A percentile compares a stretch with the other conserved stretches of the same genome.
These are phyloP conservation scores for Trichoderma aggressivum DNA, from an alignment of 2,329 filamentous ascomycete genomes.

Conservation along the genomic window DNA sequence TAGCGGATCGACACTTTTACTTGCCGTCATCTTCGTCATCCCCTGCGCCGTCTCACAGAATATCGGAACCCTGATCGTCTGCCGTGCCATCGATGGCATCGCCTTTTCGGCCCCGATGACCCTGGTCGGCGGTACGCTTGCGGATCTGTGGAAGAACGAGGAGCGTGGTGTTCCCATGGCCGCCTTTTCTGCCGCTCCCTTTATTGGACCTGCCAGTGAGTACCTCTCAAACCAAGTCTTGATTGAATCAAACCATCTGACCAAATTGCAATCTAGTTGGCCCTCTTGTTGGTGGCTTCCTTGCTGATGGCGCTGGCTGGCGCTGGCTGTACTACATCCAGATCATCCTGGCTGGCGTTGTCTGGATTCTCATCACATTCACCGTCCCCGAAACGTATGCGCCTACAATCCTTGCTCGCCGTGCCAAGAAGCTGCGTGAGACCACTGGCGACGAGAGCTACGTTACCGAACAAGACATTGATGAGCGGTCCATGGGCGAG, in stretches of 20 bases:
- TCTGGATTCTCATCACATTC: conserved; percentile 76
- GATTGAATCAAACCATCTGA: background rate
- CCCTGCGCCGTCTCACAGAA: conserved; percentile 75
- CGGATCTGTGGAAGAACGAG: conserved; percentile 80
- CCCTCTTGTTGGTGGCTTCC: conserved; percentile 72
- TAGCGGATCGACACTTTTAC: conserved; percentile 57
- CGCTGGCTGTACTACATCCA: conserved; percentile 87
- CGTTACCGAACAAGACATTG: conserved; percentile 78
- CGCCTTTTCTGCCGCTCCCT: conserved; percentile 77
- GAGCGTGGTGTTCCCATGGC: conserved; percentile 86
- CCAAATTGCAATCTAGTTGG: conserved; percentile 44
- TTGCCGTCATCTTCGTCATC: conserved; percentile 76
- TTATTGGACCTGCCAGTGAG: conserved; percentile 70
- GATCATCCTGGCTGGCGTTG: conserved; percentile 66
- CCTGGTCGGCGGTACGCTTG: conserved; percentile 75
- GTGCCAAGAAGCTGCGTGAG: conserved; percentile 70
- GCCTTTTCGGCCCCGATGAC: conserved; percentile 86
- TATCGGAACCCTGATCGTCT: conserved; percentile 71
- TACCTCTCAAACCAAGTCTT: background rate
- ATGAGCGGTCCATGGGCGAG: conserved; percentile 65
- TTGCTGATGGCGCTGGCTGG: conserved; percentile 69
- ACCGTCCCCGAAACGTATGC: conserved; percentile 90
- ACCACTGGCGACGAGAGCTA: conserved; percentile 63
- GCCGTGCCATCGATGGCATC: conserved; percentile 75
- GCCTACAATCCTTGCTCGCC: conserved; percentile 67